Percentiles rank a stretch among this genome's conserved stretches.
phyloP scores from a whole-genome alignment of 805 yeast genomes.

The Sugiyamaella qingdaonensis region DNA sequence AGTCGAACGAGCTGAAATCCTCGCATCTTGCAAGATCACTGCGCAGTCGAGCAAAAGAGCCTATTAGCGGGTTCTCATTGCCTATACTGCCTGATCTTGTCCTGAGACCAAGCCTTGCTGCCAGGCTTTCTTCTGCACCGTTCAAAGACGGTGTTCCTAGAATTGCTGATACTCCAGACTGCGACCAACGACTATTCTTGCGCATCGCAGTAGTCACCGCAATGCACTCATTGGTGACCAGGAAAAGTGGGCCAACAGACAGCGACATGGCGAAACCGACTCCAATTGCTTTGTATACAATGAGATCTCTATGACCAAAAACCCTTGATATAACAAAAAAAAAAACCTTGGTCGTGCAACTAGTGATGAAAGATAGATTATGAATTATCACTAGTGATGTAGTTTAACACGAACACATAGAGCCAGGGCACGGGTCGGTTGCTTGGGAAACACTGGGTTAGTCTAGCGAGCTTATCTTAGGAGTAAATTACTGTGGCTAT shows the following conservation, averaged over 20 bases:
- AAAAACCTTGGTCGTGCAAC: no score
- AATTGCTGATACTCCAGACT: constrained; percentile 80
- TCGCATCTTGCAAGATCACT: constrained; percentile 58
- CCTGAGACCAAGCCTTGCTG: constrained; percentile 33
- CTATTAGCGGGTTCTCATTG: constrained; percentile 58
- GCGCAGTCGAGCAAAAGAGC: constrained; percentile 76
- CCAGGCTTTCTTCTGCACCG: constrained; percentile 42
- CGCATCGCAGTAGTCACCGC: constrained; percentile 85
- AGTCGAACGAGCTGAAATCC: constrained; percentile 55
- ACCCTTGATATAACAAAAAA: no score
- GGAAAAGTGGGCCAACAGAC: constrained; percentile 71
- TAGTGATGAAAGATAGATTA: no score
- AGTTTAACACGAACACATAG: not conserved
- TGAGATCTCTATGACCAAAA: no score
- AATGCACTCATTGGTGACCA: constrained; percentile 85
- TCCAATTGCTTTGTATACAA: not conserved
- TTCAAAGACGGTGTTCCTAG: constrained; percentile 57
- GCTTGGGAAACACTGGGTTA: not conserved
- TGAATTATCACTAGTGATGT: no score
- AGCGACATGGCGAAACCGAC: constrained; percentile 8
- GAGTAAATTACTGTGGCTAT: no score
- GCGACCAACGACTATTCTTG: constrained; percentile 71
- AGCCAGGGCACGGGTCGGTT: not conserved
- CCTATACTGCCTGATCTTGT: constrained; percentile 7
- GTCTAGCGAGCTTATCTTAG: no score